Evolutionary conservation across 495 filamentous ascomycete species (phyloP).

Genomic region (Tuber indicum): DNA sequence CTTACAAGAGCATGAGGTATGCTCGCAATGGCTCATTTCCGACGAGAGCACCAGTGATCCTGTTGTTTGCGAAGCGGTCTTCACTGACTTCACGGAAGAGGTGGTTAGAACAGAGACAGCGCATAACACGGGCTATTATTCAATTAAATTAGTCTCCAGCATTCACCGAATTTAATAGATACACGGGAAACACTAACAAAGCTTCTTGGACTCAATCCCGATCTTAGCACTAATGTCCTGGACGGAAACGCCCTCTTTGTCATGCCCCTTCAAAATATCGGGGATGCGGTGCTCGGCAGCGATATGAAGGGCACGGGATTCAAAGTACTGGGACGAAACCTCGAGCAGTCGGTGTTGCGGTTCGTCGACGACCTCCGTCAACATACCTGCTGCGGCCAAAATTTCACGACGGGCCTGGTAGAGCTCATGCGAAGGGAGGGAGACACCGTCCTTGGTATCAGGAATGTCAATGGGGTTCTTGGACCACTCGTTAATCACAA

Average conservation of each 20-base stretch:
- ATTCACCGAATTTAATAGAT: neutral
- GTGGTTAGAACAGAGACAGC: constrained; percentile 43
- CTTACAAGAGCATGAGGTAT: constrained; percentile 41
- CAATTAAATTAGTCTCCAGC: neutral
- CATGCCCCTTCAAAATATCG: constrained; percentile 36
- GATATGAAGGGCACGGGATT: constrained; percentile 41
- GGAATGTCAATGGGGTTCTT: constrained; percentile 12
- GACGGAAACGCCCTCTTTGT: constrained; percentile 32
- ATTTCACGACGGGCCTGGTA: constrained; percentile 40
- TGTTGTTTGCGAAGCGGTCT: constrained; percentile 43
- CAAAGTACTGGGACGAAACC: constrained; percentile 42
- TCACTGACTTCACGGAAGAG: constrained; percentile 39
- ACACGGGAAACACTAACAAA: constrained; percentile 28
- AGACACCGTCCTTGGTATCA: constrained; percentile 10
- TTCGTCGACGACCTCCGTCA: constrained; percentile 40
- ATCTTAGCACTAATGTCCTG: constrained; percentile 27
- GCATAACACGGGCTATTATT: constrained; percentile 40
- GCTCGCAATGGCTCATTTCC: constrained; percentile 43
- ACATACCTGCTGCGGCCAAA: constrained; percentile 38
- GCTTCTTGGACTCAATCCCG: constrained; percentile 40
- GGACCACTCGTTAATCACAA: constrained; percentile 28
- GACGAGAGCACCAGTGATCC: constrained; percentile 40
- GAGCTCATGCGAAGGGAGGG: constrained; percentile 27
- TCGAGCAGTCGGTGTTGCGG: constrained; percentile 37
- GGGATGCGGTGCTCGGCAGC: constrained; percentile 41